phyloP scores from a whole-genome alignment of 768 basidiomycete genomes.

The Tricholomella constricta region DNA sequence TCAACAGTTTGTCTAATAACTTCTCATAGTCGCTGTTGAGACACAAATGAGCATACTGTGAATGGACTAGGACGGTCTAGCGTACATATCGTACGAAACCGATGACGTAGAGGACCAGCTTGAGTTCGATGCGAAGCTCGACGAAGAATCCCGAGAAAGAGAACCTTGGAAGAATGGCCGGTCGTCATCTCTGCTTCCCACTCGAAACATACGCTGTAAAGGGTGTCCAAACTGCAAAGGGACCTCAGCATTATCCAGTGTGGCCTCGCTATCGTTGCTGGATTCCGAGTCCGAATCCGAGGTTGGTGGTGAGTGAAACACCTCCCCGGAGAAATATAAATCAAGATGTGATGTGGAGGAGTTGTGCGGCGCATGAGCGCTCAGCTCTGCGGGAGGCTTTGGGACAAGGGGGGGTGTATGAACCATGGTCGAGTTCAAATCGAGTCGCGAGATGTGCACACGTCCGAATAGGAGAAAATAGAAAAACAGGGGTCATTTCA shows the following conservation, averaged over 20 bases:
- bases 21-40: conserved; percentile 31
- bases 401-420: background rate
- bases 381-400: background rate
- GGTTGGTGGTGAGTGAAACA: conserved; percentile 23
- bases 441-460: background rate
- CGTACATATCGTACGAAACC: conserved; percentile 32
- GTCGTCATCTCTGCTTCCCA: conserved; percentile 27
- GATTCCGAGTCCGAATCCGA: conserved; percentile 22
- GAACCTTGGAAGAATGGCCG: conserved; percentile 19
- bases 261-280: conserved; percentile 29
- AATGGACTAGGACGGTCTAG: background rate
- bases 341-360: conserved; percentile 5
- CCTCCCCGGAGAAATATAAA: conserved; percentile 19
- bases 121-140: conserved; percentile 22
- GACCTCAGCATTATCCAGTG: conserved; percentile 31
- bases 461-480: background rate
- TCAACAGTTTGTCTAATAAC: conserved; percentile 31
- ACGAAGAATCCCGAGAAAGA: conserved; percentile 22
- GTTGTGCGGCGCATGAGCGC: background rate
- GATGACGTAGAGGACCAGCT: conserved; percentile 31
- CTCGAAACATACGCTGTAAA: conserved; percentile 35
- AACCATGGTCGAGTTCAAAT: conserved; percentile 1
- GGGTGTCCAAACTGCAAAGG: conserved; percentile 31
- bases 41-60: background rate
- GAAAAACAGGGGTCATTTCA: background rate